phyloP scores from a whole-genome alignment of 371 early-diverging fungal genomes.

The Actinomucor elegans region DNA sequence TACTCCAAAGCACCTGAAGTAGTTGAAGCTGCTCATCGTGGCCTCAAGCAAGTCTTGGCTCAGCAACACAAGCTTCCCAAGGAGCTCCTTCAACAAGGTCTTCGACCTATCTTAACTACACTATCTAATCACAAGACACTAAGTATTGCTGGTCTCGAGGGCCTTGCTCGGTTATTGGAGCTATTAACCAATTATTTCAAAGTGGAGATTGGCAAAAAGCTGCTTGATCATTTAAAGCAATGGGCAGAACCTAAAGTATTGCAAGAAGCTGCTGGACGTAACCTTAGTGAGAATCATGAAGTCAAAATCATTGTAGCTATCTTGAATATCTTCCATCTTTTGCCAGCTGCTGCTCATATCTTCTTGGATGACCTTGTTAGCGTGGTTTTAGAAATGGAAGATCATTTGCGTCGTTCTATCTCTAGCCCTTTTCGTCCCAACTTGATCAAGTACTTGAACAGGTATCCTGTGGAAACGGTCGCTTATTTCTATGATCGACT shows the following conservation, averaged over 20 bases:
- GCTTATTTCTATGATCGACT: conserved; percentile 83
- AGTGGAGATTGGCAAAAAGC: conserved; percentile 95
- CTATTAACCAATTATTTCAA: conserved; percentile 97
- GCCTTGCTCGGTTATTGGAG: conserved; percentile 90
- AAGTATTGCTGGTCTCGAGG: conserved; percentile 91
- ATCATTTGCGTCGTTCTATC: conserved; percentile 71
- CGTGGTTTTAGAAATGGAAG: conserved; percentile 83
- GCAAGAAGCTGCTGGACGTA: conserved; percentile 76
- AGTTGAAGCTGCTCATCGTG: conserved; percentile 92
- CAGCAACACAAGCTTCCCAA: conserved; percentile 92
- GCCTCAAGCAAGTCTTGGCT: conserved; percentile 83
- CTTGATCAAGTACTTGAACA: conserved; percentile 85
- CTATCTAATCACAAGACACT: conserved; percentile 92
- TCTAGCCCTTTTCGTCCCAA: conserved; percentile 95
- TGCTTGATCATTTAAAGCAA: conserved; percentile 90
- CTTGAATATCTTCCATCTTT: conserved; percentile 87
- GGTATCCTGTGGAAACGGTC: conserved; percentile 83
- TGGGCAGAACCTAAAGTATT: conserved; percentile 91
- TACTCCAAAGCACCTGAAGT: conserved; percentile 93
- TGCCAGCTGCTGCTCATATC: conserved; percentile 90
- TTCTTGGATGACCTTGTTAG: conserved; percentile 90
- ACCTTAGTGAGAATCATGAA: conserved; percentile 85
- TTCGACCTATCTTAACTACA: conserved; percentile 93
- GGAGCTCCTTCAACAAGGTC: conserved; percentile 92
- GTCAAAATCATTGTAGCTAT: conserved; percentile 94